Conservation (phyloP, 2,329 filamentous ascomycete species). For the Cadophora malorum region DNA sequence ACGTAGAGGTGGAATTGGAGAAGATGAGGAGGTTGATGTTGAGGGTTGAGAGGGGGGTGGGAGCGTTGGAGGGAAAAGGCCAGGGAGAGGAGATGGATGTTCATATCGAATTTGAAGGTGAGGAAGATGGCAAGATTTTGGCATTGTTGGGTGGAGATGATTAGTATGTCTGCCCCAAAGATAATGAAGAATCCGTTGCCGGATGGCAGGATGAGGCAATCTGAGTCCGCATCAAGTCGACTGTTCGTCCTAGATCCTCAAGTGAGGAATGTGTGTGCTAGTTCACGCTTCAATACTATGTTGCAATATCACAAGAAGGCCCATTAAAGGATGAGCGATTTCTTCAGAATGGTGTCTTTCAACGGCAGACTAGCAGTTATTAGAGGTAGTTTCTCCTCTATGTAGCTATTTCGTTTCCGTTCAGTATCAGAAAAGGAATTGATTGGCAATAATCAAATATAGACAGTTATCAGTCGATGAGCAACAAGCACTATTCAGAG, state of each 20-base stretch:
- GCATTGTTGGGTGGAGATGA: conserved; percentile 23
- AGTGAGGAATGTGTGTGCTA: too few relatives aligned
- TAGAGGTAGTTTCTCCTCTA: too few relatives aligned
- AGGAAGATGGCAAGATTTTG: conserved; percentile 32
- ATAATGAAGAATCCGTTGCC: background rate
- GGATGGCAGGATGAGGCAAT: background rate
- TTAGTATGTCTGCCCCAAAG: background rate
- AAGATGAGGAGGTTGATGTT: conserved; percentile 69
- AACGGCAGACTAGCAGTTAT: too few relatives aligned
- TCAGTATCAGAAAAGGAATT: too few relatives aligned
- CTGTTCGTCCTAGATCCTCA: background rate
- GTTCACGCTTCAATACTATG: too few relatives aligned
- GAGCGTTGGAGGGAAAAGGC: conserved; percentile 33
- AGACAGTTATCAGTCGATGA: too few relatives aligned
- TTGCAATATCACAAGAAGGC: too few relatives aligned
- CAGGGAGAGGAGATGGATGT: conserved; percentile 33
- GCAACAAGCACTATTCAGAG: too few relatives aligned
- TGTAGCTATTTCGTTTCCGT: too few relatives aligned
- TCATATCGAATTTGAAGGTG: conserved; percentile 33
- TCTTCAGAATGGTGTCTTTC: too few relatives aligned
- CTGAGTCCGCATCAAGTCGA: background rate
- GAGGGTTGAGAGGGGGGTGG: conserved; percentile 62
- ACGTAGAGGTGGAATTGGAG: conserved; percentile 70
- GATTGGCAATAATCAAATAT: too few relatives aligned
- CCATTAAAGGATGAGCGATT: too few relatives aligned